Base-by-base conservation (phyloP, 1,284 basidiomycete species). In the Ustilago cynodontis region DNA sequence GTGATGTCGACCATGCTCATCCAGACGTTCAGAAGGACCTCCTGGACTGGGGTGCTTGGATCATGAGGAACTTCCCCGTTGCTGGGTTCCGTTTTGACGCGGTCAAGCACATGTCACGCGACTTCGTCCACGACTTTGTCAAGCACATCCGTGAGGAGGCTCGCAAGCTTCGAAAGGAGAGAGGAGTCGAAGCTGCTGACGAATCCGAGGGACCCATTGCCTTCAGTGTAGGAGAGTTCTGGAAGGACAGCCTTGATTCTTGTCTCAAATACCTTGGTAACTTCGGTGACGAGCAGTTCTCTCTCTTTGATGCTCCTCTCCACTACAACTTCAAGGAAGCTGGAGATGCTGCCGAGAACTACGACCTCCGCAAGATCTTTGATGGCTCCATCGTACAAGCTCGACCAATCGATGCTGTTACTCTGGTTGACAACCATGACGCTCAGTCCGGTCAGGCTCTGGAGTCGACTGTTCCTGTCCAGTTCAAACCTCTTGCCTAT, bases 1-100 rank as follows among this genome's bases (percentile, higher is more conserved):
- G 18, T 20, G 85, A 86, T 56, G 92, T 96, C 77, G 93, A 97
- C 85, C 92, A 94, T 86, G 88, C 91, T 18, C 93, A 97, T 86
- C 93, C 92, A 8, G 91, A 90, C 8, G 94, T 94, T 14, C 26
- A 67, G 10, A 72, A 84, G 26, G 87, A 88, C 62, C 49, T 87
- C 41, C 84, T 88, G 59, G 86, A 88, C 28, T 90, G 89, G 89
- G 89, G 69, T 81, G 94, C 90, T 29, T 90, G 90, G 90, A 65
- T 82, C 53, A 62, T 82, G 60, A 57, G 77, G 7, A 81, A 64
- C 50, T 82, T 82, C 37, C 80, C 80, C 22, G 63, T 82, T 43
- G 64, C 65, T n/a, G 80, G 80, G 8, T 79, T 81, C 62, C 72
- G 80, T 20, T 82, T 83, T 63, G 85, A 86, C 65, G 84, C 82